Base-by-base conservation (phyloP, 805 yeast genomes). In the Candida easanensis region DNA sequence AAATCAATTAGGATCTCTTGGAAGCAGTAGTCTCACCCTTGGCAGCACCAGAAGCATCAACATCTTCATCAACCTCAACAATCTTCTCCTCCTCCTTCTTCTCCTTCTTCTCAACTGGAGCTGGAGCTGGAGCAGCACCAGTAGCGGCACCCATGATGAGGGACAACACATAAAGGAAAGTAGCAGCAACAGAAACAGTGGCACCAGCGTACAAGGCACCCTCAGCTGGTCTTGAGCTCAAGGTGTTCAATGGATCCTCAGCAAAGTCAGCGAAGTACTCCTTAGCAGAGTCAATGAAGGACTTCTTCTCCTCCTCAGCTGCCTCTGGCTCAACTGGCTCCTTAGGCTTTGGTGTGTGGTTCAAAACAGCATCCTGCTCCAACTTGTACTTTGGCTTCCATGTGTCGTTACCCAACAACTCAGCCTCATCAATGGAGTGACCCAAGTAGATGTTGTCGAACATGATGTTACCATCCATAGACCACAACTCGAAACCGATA, bases 381-480 rank as follows among this genome's bases (percentile, higher is more conserved):
- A 79, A 50, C 14, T 66, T 69, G 18, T 64, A 62, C 61, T 84
- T 84, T 19, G 77, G 72, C 26, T 64, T 53, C 62, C 77, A 89
- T 0, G 97, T 88, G 8, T 66, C 63, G 60, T 90, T 89, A 25
- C 97, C 97, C 51, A 89, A 70, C 9, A 58, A 44, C 68, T 90
- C 96, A 11, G 97, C 97, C 58, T 89, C 96, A 30, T 67, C 70
- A n/a, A 89, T 68, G 2, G 86, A 79, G 59, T 87, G 90, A 23
- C 97, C 97, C 48, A 89, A 62, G 61, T 89, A 90, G 48, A 89
- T 78, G 66, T 89, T 87, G 62, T 88, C 88, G 60, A 89, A 87
- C 61, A 86, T 53, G 39, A 88, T 77, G 38, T 85, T 77, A 33
- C 73, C 71, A 50, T 86, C 82, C 82, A 89, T 84, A 36, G 91